Conservation (phyloP, 352 stramenopile genomes). For the Sclerospora graminicola region DNA sequence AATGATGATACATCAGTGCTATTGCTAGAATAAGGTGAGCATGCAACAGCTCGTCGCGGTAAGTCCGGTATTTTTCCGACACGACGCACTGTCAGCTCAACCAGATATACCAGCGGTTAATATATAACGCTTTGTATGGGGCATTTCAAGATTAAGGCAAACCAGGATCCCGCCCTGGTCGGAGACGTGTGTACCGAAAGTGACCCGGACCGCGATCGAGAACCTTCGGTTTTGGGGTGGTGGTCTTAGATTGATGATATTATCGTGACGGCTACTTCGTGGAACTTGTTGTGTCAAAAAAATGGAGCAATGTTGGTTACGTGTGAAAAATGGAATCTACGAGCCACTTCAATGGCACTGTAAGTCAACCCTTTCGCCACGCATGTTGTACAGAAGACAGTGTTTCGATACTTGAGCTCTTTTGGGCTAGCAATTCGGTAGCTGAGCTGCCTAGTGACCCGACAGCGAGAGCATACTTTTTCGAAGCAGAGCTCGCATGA, state of each 20-base stretch:
- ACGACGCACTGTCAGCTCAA: conserved; percentile 19
- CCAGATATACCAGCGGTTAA: too few relatives aligned
- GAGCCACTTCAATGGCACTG: conserved; percentile 28
- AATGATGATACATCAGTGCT: conserved; percentile 10
- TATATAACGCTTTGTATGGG: too few relatives aligned
- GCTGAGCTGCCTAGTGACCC: conserved; percentile 30
- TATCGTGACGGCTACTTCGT: too few relatives aligned
- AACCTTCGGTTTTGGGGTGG: too few relatives aligned
- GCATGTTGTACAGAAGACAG: conserved; percentile 41
- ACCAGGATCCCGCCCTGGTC: too few relatives aligned
- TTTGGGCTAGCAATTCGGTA: conserved; percentile 26
- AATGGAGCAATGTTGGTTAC: too few relatives aligned
- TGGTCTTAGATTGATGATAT: too few relatives aligned
- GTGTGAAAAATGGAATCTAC: too few relatives aligned
- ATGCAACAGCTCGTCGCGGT: conserved; percentile 3
- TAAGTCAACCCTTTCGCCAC: conserved; percentile 24
- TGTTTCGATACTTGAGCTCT: conserved; percentile 27
- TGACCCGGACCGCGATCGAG: too few relatives aligned
- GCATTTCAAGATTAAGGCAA: too few relatives aligned
- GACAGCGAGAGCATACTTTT: conserved; percentile 27
- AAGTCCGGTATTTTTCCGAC: conserved; percentile 9
- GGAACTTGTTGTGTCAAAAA: too few relatives aligned
- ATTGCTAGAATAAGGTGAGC: conserved; percentile 10
- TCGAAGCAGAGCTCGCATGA: conserved; percentile 24
- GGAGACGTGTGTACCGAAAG: too few relatives aligned